phyloP scores from a whole-genome alignment of 163 green algal species.

The Trebouxiophyceae sp. region DNA sequence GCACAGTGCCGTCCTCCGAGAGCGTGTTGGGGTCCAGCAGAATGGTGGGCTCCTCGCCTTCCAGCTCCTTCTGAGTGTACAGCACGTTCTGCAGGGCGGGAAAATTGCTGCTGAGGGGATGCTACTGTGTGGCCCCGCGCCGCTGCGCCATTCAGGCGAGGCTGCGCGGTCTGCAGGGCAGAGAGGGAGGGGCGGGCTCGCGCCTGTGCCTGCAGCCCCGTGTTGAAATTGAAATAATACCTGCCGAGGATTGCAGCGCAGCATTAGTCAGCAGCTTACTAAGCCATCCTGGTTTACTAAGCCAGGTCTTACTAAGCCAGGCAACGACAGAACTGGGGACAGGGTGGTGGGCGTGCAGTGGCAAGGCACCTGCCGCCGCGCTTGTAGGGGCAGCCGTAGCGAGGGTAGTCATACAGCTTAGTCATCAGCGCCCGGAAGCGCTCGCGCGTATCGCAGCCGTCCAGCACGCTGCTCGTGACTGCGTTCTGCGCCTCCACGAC shows the following conservation, averaged over 20 bases:
- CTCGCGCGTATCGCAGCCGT: slow-evolving; percentile 46
- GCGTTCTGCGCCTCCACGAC: slow-evolving; percentile 75
- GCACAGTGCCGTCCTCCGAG: slow-evolving; percentile 56
- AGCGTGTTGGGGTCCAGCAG: slow-evolving; percentile 92
- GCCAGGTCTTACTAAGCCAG: no score
- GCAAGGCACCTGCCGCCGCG: slow-evolving; percentile 36
- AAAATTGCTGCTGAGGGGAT: no score
- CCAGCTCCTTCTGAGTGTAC: slow-evolving; percentile 32
- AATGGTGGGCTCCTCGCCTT: slow-evolving; percentile 33
- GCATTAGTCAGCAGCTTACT: background rate
- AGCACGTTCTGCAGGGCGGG: slow-evolving; percentile 52
- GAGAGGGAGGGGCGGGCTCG: no score
- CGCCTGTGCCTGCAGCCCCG: no score
- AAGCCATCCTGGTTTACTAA: no score
- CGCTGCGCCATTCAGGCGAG: no score
- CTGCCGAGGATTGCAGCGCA: background rate
- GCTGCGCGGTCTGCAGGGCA: no score
- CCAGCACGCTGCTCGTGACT: slow-evolving; percentile 55
- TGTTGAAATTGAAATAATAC: no score
- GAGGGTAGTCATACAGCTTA: slow-evolving; percentile 68
- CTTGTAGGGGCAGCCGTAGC: slow-evolving; percentile 47
- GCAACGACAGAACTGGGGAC: no score
- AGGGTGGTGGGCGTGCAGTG: no score
- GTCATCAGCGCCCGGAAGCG: slow-evolving; percentile 62
- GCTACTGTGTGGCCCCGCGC: no score